These are phyloP conservation scores for Erodium chrysanthum DNA, from an alignment of 441 rosid species.

Conservation along the genomic window DNA sequence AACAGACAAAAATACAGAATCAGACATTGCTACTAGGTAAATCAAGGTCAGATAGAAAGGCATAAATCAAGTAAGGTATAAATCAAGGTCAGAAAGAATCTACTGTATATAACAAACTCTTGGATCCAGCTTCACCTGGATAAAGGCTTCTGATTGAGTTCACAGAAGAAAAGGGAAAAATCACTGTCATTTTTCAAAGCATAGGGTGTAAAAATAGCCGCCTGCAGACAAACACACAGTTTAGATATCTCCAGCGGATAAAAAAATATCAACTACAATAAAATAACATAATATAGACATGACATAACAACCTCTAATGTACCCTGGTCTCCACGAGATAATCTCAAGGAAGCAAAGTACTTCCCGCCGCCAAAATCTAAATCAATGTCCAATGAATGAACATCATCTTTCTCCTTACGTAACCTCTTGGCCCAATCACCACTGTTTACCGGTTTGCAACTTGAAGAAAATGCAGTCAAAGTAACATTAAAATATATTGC, in stretches of 20 bases:
- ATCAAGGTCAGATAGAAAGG: constrained; percentile 13
- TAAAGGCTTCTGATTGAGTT: constrained; percentile 54
- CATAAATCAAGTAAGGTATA: neutral
- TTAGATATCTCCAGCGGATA: neutral
- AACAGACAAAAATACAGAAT: neutral
- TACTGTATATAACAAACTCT: constrained; percentile 9
- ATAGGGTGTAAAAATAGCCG: constrained; percentile 59
- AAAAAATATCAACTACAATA: constrained; percentile 13
- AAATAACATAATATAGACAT: constrained; percentile 12
- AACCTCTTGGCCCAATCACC: constrained; percentile 84
- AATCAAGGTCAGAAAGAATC: neutral
- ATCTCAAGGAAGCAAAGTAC: constrained; percentile 62
- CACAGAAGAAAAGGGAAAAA: constrained; percentile 41
- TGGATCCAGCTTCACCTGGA: constrained; percentile 40
- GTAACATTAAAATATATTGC: constrained; percentile 58
- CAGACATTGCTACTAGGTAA: constrained; percentile 16
- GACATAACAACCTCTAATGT: constrained; percentile 63
- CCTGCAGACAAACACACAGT: constrained; percentile 43
- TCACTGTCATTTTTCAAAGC: constrained; percentile 71
- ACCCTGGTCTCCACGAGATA: constrained; percentile 79
- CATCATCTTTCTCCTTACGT: constrained; percentile 47
- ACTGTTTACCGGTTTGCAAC: constrained; percentile 79
- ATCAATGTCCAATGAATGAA: constrained; percentile 55
- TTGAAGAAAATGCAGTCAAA: constrained; percentile 45
- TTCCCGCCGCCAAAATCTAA: constrained; percentile 84